A percentile compares a stretch with the other conserved stretches of the same genome.
Conservation (phyloP, 371 early-diverging fungal species). For the Coemansia sp. region DNA sequence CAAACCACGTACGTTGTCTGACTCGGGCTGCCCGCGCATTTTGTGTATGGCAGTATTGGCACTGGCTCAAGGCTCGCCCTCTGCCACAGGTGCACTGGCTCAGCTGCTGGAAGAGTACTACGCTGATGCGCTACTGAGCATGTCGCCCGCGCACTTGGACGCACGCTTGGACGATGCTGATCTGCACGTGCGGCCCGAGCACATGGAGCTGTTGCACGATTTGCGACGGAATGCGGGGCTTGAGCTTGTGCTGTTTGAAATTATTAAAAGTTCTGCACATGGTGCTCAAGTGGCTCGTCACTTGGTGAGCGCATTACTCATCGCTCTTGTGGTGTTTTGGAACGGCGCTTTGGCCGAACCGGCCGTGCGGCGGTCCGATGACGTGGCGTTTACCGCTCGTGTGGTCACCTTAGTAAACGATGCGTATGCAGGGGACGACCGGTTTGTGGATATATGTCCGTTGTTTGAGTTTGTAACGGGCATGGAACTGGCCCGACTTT, state of each 20-base stretch:
- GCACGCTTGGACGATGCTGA: slow-evolving; percentile 18
- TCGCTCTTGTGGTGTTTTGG: slow-evolving; percentile 42
- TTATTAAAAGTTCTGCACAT: neutral
- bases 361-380: slow-evolving; percentile 15
- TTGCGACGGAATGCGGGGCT: slow-evolving; percentile 27
- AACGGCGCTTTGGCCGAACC: slow-evolving; percentile 40
- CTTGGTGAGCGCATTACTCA: slow-evolving; percentile 31
- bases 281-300: slow-evolving; percentile 11
- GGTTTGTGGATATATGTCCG: slow-evolving; percentile 3
- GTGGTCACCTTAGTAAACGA: slow-evolving; percentile 16
- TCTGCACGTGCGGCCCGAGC: slow-evolving; percentile 23
- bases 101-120: slow-evolving; percentile 40
- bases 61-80: slow-evolving; percentile 4
- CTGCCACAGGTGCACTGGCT: slow-evolving; percentile 11
- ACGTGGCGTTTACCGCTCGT: slow-evolving; percentile 27
- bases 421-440: slow-evolving; percentile 10
- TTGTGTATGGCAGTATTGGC: slow-evolving; percentile 3
- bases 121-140: slow-evolving; percentile 27
- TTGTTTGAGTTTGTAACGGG: slow-evolving; percentile 30
- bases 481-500: slow-evolving; percentile 28
- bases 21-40: too few relatives aligned
- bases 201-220: slow-evolving; percentile 43
- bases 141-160: slow-evolving; percentile 33
- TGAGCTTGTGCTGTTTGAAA: slow-evolving; percentile 14
- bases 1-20: neutral